phyloP scores from a whole-genome alignment of 257 asterid genomes.

The Catharanthus roseus region DNA sequence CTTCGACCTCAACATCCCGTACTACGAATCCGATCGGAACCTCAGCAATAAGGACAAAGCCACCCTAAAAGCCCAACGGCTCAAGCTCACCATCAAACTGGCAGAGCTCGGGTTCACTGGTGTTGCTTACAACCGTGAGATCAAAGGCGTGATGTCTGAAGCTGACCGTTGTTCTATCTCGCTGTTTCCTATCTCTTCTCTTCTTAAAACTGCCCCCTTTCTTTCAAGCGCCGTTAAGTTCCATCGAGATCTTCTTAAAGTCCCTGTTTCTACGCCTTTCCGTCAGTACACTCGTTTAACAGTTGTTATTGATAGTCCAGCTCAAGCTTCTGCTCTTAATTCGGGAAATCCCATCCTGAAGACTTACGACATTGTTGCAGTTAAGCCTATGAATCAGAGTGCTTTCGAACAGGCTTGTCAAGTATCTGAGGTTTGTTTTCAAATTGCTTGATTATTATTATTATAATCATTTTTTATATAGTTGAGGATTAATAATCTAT shows the following conservation, averaged over 20 bases:
- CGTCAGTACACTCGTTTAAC: constrained; percentile 86
- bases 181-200: constrained; percentile 47
- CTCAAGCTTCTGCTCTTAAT: constrained; percentile 65
- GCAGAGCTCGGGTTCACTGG: constrained; percentile 87
- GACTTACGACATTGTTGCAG: constrained; percentile 72
- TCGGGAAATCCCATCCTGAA: constrained; percentile 62
- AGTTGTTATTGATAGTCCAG: constrained; percentile 48
- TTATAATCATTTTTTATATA: not conserved
- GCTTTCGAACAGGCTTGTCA: constrained; percentile 78
- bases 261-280: constrained; percentile 56
- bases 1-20: constrained; percentile 76
- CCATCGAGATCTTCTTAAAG: constrained; percentile 57
- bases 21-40: constrained; percentile 63
- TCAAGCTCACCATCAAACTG: constrained; percentile 61
- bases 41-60: constrained; percentile 35
- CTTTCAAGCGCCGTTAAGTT: constrained; percentile 53
- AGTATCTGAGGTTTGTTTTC: constrained; percentile 55
- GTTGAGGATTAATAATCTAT: not conserved
- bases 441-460: too few species aligned
- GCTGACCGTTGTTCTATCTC: constrained; percentile 63
- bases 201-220: constrained; percentile 49
- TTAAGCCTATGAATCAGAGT: constrained; percentile 62
- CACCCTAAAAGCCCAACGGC: constrained; percentile 50
- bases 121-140: constrained; percentile 68
- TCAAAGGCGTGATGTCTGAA: constrained; percentile 86